phyloP scores from a whole-genome alignment of 768 basidiomycete genomes.

The Suillus lakei region DNA sequence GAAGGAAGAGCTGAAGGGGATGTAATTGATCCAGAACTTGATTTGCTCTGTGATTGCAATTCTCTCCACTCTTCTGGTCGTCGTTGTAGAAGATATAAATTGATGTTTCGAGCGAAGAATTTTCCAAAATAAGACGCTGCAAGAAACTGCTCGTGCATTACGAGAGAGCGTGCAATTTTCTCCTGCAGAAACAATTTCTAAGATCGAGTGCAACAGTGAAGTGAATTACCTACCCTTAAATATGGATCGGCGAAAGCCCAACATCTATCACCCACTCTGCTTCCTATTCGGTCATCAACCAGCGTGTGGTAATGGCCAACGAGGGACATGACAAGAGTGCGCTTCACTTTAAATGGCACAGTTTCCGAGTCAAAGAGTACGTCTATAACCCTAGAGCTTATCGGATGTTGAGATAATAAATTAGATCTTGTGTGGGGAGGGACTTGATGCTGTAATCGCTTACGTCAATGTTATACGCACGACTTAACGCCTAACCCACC shows the following conservation, averaged over 20 bases:
- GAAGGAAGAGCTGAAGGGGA: constrained; percentile 22
- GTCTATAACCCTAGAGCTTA: constrained; percentile 81
- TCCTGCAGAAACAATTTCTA: constrained; percentile 54
- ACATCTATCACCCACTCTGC: constrained; percentile 87
- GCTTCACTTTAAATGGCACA: constrained; percentile 65
- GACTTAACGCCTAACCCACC: constrained; percentile 46
- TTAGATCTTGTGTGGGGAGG: constrained; percentile 60
- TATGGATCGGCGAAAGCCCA: constrained; percentile 94
- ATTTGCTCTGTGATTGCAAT: constrained; percentile 55
- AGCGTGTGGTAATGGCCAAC: constrained; percentile 81
- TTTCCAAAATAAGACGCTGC: constrained; percentile 84
- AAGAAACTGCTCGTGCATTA: constrained; percentile 72
- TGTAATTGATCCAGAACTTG: constrained; percentile 25
- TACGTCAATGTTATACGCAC: constrained; percentile 13
- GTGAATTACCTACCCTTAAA: constrained; percentile 63
- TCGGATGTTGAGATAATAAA: constrained; percentile 68
- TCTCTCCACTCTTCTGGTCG: constrained; percentile 86
- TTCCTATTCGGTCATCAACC: constrained; percentile 90
- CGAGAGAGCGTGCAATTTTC: constrained; percentile 85
- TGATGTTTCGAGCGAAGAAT: constrained; percentile 81
- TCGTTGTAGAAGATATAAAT: constrained; percentile 77
- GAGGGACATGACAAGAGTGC: constrained; percentile 73
- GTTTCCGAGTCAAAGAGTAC: constrained; percentile 70
- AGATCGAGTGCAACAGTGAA: constrained; percentile 1
- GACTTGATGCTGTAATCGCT: constrained; percentile 54